Percentiles rank a stretch among this genome's conserved stretches.
Evolutionary conservation across 306 rosid species (phyloP).

Genomic region (Betula pendula): DNA sequence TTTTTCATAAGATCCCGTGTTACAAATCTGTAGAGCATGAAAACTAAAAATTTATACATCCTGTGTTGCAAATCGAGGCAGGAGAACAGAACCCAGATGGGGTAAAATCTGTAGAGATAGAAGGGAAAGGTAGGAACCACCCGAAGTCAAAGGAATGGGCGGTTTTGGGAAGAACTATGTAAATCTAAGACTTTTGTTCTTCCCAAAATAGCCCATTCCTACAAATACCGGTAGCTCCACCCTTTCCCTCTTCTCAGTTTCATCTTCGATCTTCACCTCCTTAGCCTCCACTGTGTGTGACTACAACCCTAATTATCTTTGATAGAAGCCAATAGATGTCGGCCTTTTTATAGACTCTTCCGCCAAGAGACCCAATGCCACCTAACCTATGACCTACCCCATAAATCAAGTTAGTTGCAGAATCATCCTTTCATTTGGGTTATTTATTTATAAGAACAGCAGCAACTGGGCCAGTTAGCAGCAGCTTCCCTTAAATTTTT

Average conservation of each 20-base stretch:
- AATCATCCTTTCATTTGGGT: background rate
- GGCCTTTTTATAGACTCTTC: background rate
- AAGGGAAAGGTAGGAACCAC: conserved; percentile 52
- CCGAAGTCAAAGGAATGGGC: conserved; percentile 56
- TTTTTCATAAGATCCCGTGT: too few species aligned
- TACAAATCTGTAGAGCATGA: too few species aligned
- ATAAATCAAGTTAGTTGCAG: background rate
- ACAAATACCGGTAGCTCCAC: conserved; percentile 40
- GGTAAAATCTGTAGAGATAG: background rate
- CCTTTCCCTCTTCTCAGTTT: conserved; percentile 42
- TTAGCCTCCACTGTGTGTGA: background rate
- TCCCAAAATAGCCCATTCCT: conserved; percentile 57
- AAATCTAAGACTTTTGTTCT: conserved; percentile 4
- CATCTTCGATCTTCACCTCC: background rate
- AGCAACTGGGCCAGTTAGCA: too few species aligned
- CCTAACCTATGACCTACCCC: too few species aligned
- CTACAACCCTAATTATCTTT: background rate
- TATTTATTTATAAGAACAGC: too few species aligned
- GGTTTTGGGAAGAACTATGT: conserved; percentile 42
- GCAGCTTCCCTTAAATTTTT: too few species aligned
- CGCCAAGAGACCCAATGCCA: background rate
- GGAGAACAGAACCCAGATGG: background rate
- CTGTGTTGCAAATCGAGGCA: background rate
- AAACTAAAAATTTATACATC: background rate
- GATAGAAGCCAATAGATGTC: background rate